Evolutionary conservation across 192 early-diverging fungal species (phyloP), one percentile per base, ranked within the genome.

Genomic region (Paraglomus occultum): DNA sequence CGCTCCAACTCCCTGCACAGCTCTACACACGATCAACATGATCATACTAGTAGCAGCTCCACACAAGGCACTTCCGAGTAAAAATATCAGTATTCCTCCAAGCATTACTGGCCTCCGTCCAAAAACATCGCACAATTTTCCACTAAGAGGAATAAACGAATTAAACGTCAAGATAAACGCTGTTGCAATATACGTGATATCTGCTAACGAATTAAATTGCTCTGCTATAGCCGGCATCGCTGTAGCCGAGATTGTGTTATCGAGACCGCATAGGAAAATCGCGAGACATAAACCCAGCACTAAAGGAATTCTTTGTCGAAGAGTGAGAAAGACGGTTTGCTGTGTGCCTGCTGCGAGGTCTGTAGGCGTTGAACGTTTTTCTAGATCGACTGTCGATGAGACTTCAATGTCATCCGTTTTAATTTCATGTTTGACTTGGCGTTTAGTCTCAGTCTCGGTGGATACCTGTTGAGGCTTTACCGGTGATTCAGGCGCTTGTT

Each of bases 181-280:
- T 42, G 84, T 85, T 42, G 87, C 87, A 59, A 96, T 85, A 91
- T 71, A 71, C 18, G 76, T 63, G 55, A 89, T 82, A 53, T 77
- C 73, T 31, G 78, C 82, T 23, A 89, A 74, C 11, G 79, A 67
- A 2, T 84, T 69, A 48, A 95, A 88, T 46, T 91, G 82, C 44
- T 71, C 60, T 9, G 84, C 87, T 59, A 95, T 93, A 12, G 73
- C 77, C 23, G 83, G 67, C 20, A 89, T 79, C 1, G 86, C 83
- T 0, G 89, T 90, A 0, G 89, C 80, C 22, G 94, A 86, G 51
- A 95, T 92, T 0, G 93, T 93, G 43, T 86, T 85, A 51, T 92
- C 90, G 2, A 89, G 73, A n/a, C 87, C 84, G 0, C 86, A 87
- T 15, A 92, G 80, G 63, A 87, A 84, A 73, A 84, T 81, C 4